Conservation (phyloP, 2,329 filamentous ascomycete genomes). For the Penicillium sp. region DNA sequence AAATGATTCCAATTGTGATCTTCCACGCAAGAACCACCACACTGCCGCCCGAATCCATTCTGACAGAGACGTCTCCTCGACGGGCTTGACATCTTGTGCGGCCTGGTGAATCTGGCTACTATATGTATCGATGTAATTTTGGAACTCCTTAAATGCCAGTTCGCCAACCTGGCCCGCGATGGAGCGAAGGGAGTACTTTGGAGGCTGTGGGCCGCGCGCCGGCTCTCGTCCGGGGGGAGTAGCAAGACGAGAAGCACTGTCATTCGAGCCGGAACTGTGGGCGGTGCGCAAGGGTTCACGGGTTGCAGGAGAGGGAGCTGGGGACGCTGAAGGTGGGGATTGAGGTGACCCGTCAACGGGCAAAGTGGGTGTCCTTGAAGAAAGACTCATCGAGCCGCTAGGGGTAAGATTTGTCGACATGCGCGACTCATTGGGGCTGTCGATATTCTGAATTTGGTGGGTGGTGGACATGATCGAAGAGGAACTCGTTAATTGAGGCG, state of each 20-base stretch:
- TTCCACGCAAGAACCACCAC: conserved; percentile 88
- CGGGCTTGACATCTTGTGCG: conserved; percentile 64
- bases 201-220: conserved; percentile 19
- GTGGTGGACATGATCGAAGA: conserved; percentile 22
- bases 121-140: conserved; percentile 64
- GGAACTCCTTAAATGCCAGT: conserved; percentile 65
- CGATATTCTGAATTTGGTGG: conserved; percentile 23
- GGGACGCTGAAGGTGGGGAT: conserved; percentile 1
- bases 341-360: conserved; percentile 3
- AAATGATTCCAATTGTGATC: conserved; percentile 65
- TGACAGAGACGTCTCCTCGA: conserved; percentile 56
- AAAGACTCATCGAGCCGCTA: conserved; percentile 15
- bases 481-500: conserved; percentile 22
- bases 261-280: conserved; percentile 2
- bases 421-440: conserved; percentile 22
- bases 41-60: conserved; percentile 67
- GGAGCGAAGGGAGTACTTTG: conserved; percentile 32
- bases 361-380: conserved; percentile 7
- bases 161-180: conserved; percentile 48
- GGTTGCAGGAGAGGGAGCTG: conserved; percentile 10
- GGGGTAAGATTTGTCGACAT: conserved; percentile 20
- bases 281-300: conserved; percentile 7
- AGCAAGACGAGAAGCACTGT: neutral
- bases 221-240: conserved; percentile 15
- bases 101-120: conserved; percentile 71